Evolutionary conservation across 176 grass and related monocot species (phyloP), one percentile per base, ranked within the genome.

Genomic region (Rhynchospora tenuis): DNA sequence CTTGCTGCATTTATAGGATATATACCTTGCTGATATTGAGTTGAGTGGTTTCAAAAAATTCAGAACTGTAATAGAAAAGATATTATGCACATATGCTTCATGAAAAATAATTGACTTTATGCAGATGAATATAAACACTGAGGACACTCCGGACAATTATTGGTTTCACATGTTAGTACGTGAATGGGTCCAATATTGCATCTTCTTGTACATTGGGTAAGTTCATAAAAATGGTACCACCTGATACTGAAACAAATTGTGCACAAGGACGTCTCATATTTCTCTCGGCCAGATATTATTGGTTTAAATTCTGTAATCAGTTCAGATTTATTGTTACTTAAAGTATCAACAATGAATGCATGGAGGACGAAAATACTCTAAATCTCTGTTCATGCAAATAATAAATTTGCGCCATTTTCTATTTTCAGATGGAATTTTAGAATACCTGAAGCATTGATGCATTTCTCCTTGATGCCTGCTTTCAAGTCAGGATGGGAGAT

Each of bases 121-220:
- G 83, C 86, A 98, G 95, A 91, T 98, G 29, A 94, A 95, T 88
- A 87, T 98, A 88, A 93, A 92, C 73, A 93, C 88, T 27, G 90
- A 98, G n/a, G 95, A 95, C 61, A 91, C 91, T 9, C 84, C 89
- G 19, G 89, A 93, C 64, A 94, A 93, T 86, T 98, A 93, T 86
- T 98, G 95, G 92, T 98, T 98, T 20, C 95, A 92, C 7, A 89
- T 98, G 52, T 31, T 98, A 26, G 89, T 98, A 42, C 95, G 93
- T 1, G 95, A 98, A 77, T 98, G 95, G 95, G 93, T 94, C 47
- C 95, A 98, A 46, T 93, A 94, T 79, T 93, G 92, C 85, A 95
- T 98, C 63, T 93, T 95, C 71, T 83, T 98, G 88, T 98, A 98
- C 86, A 95, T 90, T 62, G 95, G 95, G 95, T 98, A 83, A 88